phyloP scores from a whole-genome alignment of 495 filamentous ascomycete genomes.

The Penicilliopsis zonata region DNA sequence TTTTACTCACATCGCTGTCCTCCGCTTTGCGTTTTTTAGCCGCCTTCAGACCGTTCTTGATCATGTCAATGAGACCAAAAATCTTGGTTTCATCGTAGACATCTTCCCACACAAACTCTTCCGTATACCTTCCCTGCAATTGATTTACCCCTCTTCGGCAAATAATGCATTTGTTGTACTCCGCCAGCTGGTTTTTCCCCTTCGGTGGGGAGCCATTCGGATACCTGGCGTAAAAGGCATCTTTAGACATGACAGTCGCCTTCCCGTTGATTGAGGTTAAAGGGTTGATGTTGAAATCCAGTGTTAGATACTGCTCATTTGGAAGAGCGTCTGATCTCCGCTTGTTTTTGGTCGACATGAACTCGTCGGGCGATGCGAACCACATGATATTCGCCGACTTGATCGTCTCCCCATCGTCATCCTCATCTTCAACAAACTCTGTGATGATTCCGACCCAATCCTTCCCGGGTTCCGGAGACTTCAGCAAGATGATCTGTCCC shows the following conservation, averaged over 20 bases:
- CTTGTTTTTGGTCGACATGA: conserved; percentile 60
- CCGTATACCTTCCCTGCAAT: conserved; percentile 77
- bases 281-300: conserved; percentile 71
- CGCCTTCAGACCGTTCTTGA: conserved; percentile 54
- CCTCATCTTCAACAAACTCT: conserved; percentile 59
- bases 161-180: conserved; percentile 81
- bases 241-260: conserved; percentile 63
- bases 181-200: conserved; percentile 41
- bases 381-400: conserved; percentile 71
- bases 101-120: conserved; percentile 87
- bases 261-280: conserved; percentile 86
- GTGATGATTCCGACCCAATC: conserved; percentile 85
- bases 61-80: conserved; percentile 48
- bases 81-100: conserved; percentile 55
- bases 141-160: conserved; percentile 85
- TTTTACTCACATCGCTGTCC: conserved; percentile 37
- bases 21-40: conserved; percentile 29
- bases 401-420: conserved; percentile 37
- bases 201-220: conserved; percentile 67
- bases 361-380: conserved; percentile 87
- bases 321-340: conserved; percentile 70
- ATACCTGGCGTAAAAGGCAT: conserved; percentile 52
- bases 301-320: conserved; percentile 89
- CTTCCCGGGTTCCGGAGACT: conserved; percentile 69
- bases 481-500: conserved; percentile 76